These are phyloP conservation scores for Geoglossum glabrum DNA, from an alignment of 495 filamentous ascomycete genomes.

Conservation along the genomic window DNA sequence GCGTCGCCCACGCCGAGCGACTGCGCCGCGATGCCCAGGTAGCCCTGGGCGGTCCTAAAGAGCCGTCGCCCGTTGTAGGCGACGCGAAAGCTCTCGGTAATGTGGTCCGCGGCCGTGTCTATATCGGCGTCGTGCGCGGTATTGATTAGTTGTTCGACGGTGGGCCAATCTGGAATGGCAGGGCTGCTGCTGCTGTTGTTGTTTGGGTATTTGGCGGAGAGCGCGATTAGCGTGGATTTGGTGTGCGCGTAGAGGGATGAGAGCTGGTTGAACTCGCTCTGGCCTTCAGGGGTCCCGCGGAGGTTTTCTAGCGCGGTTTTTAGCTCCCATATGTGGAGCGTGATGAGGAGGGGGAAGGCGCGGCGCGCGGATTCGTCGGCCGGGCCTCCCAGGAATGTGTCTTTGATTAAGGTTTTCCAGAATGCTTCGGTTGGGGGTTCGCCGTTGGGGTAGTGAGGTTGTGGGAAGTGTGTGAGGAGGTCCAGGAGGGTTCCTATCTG, in stretches of 20 bases:
- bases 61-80: background rate
- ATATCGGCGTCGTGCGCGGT: background rate
- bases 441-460: background rate
- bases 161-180: background rate
- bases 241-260: background rate
- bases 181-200: too few species aligned
- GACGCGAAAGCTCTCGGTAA: slow-evolving; percentile 7
- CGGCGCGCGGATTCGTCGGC: slow-evolving; percentile 4
- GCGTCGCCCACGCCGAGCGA: background rate
- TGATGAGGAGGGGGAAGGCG: slow-evolving; percentile 7
- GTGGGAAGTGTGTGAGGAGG: background rate
- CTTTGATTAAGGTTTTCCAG: slow-evolving; percentile 8
- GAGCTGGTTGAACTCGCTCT: background rate
- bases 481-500: background rate
- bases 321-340: slow-evolving; percentile 4
- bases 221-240: background rate
- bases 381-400: slow-evolving; percentile 4
- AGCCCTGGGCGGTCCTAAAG: background rate
- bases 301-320: background rate
- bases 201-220: background rate
- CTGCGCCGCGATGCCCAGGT: background rate
- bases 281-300: background rate
- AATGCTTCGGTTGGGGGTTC: slow-evolving; percentile 2
- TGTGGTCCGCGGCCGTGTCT: slow-evolving; percentile 5
- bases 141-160: background rate